These are phyloP conservation scores for Alternaria gansuensis DNA, from an alignment of 2,329 filamentous ascomycete genomes.

Conservation along the genomic window DNA sequence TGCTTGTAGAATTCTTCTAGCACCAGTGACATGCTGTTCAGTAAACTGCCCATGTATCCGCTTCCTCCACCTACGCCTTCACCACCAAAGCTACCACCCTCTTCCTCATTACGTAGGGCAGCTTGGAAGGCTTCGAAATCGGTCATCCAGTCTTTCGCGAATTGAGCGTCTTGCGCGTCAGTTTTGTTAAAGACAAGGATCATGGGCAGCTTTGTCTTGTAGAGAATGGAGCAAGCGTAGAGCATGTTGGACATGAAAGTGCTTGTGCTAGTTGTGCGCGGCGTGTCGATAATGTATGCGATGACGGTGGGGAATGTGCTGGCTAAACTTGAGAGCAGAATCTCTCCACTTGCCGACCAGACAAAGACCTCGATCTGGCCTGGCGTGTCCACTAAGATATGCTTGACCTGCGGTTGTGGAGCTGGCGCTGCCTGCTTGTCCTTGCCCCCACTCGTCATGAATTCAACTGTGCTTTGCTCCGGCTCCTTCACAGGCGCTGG, in stretches of 20 bases:
- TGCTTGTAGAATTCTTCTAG: conserved; percentile 97
- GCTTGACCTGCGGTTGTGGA: conserved; percentile 69
- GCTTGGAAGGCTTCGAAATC: conserved; percentile 96
- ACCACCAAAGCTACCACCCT: conserved; percentile 76
- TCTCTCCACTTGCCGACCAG: conserved; percentile 95
- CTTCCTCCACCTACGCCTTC: conserved; percentile 76
- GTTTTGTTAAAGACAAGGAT: conserved; percentile 99
- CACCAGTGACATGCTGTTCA: conserved; percentile 98
- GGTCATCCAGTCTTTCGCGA: conserved; percentile 99
- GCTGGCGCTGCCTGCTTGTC: conserved; percentile 44
- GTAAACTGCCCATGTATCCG: conserved; percentile 93
- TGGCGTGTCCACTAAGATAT: conserved; percentile 93
- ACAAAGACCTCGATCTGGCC: conserved; percentile 99
- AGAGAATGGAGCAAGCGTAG: conserved; percentile 97
- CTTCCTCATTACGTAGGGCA: conserved; percentile 82
- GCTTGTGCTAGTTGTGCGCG: conserved; percentile 87
- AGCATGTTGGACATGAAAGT: conserved; percentile 99
- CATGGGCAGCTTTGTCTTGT: conserved; percentile 99
- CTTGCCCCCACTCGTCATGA: conserved; percentile 49
- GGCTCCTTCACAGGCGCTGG: conserved; percentile 43
- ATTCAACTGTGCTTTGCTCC: conserved; percentile 48
- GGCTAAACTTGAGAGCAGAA: conserved; percentile 89
- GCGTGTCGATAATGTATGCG: conserved; percentile 97
- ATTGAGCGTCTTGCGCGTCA: conserved; percentile 88
- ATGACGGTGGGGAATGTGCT: conserved; percentile 96